Conservation (phyloP, 495 filamentous ascomycete genomes). For the Lophiostoma macrostomum region DNA sequence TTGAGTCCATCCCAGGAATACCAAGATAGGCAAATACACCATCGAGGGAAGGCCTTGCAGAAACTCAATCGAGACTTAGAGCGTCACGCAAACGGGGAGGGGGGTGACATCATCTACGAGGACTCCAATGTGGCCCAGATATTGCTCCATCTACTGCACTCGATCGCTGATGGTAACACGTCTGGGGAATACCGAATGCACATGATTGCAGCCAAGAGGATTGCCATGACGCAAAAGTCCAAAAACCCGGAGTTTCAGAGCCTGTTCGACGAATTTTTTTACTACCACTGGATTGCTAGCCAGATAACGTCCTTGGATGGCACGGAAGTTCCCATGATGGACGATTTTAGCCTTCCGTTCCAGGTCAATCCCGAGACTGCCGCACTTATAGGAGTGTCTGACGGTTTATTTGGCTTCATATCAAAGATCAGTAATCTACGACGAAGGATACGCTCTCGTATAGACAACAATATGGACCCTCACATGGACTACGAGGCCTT, state of each 20-base stretch:
- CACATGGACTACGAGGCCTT: slow-evolving; percentile 72
- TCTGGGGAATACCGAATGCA: slow-evolving; percentile 78
- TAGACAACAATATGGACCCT: slow-evolving; percentile 60
- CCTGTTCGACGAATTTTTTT: slow-evolving; percentile 90
- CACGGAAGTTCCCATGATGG: slow-evolving; percentile 52
- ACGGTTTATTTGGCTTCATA: slow-evolving; percentile 78
- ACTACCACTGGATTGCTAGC: slow-evolving; percentile 82
- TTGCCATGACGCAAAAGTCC: slow-evolving; percentile 57
- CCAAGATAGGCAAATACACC: slow-evolving; percentile 53
- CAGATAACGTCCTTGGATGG: slow-evolving; percentile 69
- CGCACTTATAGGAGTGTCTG: slow-evolving; percentile 78
- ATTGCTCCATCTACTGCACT: slow-evolving; percentile 76
- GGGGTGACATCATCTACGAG: slow-evolving; percentile 52
- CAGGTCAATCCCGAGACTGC: slow-evolving; percentile 73
- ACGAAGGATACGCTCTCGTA: slow-evolving; percentile 68
- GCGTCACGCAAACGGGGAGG: slow-evolving; percentile 32
- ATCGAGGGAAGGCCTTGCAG: slow-evolving; percentile 56
- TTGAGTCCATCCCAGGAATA: slow-evolving; percentile 42
- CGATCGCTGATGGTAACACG: slow-evolving; percentile 73
- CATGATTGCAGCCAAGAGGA: slow-evolving; percentile 69
- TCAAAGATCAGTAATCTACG: slow-evolving; percentile 76
- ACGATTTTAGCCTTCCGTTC: slow-evolving; percentile 64
- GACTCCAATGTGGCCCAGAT: slow-evolving; percentile 62
- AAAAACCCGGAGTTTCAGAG: slow-evolving; percentile 44
- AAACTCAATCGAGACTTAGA: slow-evolving; percentile 24